Evolutionary conservation across 2,329 filamentous ascomycete genomes (phyloP).

Genomic region (Blastomyces silverae): DNA sequence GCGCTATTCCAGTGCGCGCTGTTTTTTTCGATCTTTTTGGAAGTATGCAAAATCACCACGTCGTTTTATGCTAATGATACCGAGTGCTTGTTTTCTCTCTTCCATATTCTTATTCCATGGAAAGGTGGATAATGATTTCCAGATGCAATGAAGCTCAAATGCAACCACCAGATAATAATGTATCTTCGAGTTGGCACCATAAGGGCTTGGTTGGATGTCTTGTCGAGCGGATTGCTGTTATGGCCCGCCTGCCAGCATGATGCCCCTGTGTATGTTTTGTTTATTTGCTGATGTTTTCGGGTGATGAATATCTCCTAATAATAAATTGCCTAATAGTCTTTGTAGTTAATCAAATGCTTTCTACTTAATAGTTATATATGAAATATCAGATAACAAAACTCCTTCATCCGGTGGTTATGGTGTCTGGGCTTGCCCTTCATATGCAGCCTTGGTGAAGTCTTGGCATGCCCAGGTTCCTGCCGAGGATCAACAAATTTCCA

Average conservation of each 20-base stretch:
- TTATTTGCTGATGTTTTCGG: not conserved
- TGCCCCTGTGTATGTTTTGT: not conserved
- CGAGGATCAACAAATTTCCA: not conserved
- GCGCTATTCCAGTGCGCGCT: not conserved
- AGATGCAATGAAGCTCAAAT: not conserved
- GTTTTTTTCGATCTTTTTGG: not conserved
- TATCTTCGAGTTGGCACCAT: not conserved
- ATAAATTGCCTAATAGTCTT: not conserved
- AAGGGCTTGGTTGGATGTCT: not conserved
- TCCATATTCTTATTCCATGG: not conserved
- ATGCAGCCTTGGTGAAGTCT: not conserved
- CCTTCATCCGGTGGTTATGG: too few species aligned
- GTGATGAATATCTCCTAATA: not conserved
- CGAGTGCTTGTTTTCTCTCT: not conserved
- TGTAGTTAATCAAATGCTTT: not conserved
- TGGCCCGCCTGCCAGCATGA: not conserved
- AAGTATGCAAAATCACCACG: not conserved
- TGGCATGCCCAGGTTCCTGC: not conserved
- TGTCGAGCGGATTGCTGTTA: not conserved
- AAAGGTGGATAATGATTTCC: not conserved
- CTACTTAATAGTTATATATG: not conserved
- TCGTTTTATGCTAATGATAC: not conserved
- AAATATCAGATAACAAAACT: too few species aligned
- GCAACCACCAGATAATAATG: not conserved
- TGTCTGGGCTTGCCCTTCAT: too few species aligned